Conservation (phyloP, 768 basidiomycete species). For the Auriscalpium orientale region DNA sequence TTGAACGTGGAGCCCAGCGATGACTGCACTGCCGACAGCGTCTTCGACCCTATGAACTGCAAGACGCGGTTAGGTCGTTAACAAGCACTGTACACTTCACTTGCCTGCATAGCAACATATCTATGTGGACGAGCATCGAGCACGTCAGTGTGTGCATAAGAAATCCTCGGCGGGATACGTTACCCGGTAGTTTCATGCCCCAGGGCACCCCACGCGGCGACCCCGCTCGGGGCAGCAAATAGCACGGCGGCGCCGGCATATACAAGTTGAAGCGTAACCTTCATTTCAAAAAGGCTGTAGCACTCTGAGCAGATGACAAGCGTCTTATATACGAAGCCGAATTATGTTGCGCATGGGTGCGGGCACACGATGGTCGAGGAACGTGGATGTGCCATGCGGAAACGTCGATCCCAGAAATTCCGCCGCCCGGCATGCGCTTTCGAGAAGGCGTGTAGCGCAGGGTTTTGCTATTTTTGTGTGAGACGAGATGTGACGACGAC, state of each 20-base stretch:
- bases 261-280: background rate
- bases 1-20: constrained; percentile 37
- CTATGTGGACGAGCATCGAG: background rate
- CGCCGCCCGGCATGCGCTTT: too few relatives aligned
- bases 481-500: too few relatives aligned
- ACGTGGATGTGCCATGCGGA: too few relatives aligned
- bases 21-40: constrained; percentile 38
- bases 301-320: too few relatives aligned
- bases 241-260: background rate
- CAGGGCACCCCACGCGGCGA: constrained; percentile 19
- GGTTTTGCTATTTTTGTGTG: too few relatives aligned
- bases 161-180: background rate
- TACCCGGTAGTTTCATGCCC: constrained; percentile 21
- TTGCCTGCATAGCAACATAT: constrained; percentile 9
- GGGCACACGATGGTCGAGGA: too few relatives aligned
- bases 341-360: too few relatives aligned
- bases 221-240: background rate
- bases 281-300: background rate
- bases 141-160: background rate
- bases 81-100: too few relatives aligned
- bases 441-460: too few relatives aligned
- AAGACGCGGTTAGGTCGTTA: background rate
- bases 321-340: too few relatives aligned
- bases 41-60: constrained; percentile 43
- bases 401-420: too few relatives aligned